Base-by-base conservation (phyloP, 225 moss, liverwort and hornwort genomes). In the Pleurozium schreberi region DNA sequence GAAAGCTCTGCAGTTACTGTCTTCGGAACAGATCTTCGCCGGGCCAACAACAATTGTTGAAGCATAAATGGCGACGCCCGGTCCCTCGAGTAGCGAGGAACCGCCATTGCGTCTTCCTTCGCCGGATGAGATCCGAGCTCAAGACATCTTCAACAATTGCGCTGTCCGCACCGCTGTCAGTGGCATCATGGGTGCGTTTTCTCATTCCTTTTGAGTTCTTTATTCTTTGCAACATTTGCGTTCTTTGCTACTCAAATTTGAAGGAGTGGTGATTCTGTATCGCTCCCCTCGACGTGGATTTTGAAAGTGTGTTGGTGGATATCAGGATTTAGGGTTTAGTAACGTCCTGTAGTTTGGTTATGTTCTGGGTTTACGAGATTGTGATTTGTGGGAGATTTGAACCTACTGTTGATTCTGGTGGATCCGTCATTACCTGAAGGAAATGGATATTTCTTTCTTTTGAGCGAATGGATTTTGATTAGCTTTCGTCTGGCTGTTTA, bases 91-190 rank as follows among this genome's bases (percentile, higher is more conserved):
- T 63, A 86, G 84, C 80, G 90, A 87, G 83, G 94, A 91, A 79
- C 80, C 94, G 53, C 87, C 96, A 7, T 92, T 97, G 90, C 95
- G 96, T 87, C 95, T 97, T 57, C 99, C 97, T 73, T 95, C 99
- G 13, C 94, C 91, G 40, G 99, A 99, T 3, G 99, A 99, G 90
- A 97, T 99, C 59, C 96, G 93, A 62, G 99, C 97, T 33, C 97
- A 99, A 87, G 99, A 99, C 79, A 94, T 97, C 87, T 97, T 99
- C 86, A 99, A 99, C 93, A 99, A 99, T 84, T 99, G 99, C 88
- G 99, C 97, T 28, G 99, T 99, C 27, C 96, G 99, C 85, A 97
- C 99, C 36, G 93, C 57, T 55, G 91, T 99, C 71, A 99, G 97
- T 85, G 97, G 97, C 70, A 94, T 96, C 65, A 96, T 97, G 99